Conservation (phyloP, 352 stramenopile species). For the Pythium dissimile region DNA sequence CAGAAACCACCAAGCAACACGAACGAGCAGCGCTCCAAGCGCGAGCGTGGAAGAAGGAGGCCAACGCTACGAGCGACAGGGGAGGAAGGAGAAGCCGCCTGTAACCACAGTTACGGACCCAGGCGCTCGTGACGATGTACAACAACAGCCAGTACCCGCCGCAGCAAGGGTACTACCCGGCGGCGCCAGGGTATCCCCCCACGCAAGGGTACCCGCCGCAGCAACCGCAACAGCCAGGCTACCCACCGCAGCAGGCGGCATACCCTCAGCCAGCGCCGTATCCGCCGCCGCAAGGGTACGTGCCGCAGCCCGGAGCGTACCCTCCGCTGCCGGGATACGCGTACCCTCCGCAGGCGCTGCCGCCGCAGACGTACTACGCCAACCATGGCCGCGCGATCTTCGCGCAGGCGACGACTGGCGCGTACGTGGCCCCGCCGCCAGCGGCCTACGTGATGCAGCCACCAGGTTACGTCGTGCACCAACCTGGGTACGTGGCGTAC, state of each 20-base stretch:
- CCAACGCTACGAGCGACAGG: too few species aligned
- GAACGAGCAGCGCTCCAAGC: too few species aligned
- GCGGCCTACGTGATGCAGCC: constrained; percentile 39
- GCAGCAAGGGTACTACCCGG: constrained; percentile 6
- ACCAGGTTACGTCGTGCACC: too few species aligned
- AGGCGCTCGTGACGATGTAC: constrained; percentile 7
- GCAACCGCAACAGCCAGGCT: constrained; percentile 16
- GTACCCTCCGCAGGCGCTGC: constrained; percentile 24
- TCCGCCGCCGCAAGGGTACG: constrained; percentile 30
- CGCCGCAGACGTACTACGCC: constrained; percentile 63
- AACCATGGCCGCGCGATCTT: constrained; percentile 67
- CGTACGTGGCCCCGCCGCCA: constrained; percentile 26
- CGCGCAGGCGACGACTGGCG: constrained; percentile 43
- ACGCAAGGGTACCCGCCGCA: constrained; percentile 11
- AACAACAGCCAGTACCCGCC: constrained; percentile 22
- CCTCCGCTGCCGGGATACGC: constrained; percentile 20
- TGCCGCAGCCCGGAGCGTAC: constrained; percentile 31
- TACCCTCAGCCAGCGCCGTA: constrained; percentile 33
- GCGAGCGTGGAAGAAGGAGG: too few species aligned
- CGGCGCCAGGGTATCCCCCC: background rate
- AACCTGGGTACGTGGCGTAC: constrained; percentile 65
- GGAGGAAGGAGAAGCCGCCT: too few species aligned
- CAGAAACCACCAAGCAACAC: background rate
- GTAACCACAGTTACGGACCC: too few species aligned
- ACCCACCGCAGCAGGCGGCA: constrained; percentile 14